Evolutionary conservation across 441 rosid genomes (phyloP), one percentile per base, ranked within the genome.

Genomic region (Gossypium davidsonii): DNA sequence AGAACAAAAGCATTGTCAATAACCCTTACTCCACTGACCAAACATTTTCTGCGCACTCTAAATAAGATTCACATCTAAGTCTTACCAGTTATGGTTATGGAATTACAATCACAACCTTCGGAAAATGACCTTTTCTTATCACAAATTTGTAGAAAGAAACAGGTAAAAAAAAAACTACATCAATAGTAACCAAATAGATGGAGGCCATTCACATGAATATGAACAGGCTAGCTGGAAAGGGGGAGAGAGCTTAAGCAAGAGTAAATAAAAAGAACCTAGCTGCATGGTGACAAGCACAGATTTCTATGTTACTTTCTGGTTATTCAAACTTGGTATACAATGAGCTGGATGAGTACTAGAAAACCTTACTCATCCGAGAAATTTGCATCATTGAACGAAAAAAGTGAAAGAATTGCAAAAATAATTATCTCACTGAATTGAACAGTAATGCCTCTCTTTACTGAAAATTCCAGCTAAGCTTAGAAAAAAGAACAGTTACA

Each of bases 1-100:
- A 71, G 81, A 81, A 78, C 73, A 85, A 78, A 71, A 34, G 78
- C 89, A 83, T 83, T 60, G 78, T 83, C 77, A 76, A 69, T 51
- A 64, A 57, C 67, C 75, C 74, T 83, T 79, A 78, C 76, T 71
- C 77, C 81, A 73, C 70, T 20, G 60, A 61, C 60, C 51, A 37
- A 77, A 25, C 58, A 74, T 55, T 44, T 62, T 70, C 70, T 60
- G 70, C 15, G 26, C 60, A 46, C 56, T n/a, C 37, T 59, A 14
- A 37, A 66, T 52, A 20, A n/a, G 12, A 4, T 21, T 31, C 71
- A 67, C 39, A 67, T 49, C 56, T 26, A 49, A 49, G 18, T 49
- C 21, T 26, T 31, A 26, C 14, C 39, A 6, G 37, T 58, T 60
- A 28, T 1, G 21, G 65, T 58, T 31, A n/a, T 1, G 44, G 44